Evolutionary conservation across 495 filamentous ascomycete species (phyloP).

Genomic region (Neurospora terricola): DNA sequence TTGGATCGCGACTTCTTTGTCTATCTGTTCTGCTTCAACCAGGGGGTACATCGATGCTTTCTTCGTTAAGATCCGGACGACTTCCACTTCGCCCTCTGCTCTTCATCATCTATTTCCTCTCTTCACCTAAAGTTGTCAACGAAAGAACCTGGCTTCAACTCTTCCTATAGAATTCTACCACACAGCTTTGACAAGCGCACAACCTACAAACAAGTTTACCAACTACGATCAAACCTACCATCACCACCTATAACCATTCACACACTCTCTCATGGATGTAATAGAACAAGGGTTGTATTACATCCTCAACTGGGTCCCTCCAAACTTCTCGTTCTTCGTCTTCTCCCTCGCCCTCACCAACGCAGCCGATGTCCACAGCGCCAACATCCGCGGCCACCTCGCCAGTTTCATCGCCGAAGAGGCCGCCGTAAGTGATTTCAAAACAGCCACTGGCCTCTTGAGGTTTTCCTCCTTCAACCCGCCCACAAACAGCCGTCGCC

Average conservation of each 20-base stretch:
- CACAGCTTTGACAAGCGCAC: neutral
- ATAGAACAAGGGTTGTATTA: neutral
- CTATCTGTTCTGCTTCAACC: neutral
- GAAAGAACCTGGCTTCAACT: neutral
- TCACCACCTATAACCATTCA: neutral
- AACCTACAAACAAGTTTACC: neutral
- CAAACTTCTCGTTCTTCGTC: neutral
- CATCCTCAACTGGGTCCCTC: neutral
- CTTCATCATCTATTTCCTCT: neutral
- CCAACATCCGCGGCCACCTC: neutral
- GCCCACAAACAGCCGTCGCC: neutral
- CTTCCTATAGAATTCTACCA: neutral
- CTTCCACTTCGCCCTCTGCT: neutral
- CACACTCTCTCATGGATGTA: neutral
- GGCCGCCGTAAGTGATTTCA: neutral
- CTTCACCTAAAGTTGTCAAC: neutral
- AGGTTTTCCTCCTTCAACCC: neutral
- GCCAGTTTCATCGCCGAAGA: neutral
- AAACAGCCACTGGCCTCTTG: neutral
- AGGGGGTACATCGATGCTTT: neutral
- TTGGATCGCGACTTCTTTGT: neutral
- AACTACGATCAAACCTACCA: neutral
- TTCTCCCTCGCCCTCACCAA: neutral
- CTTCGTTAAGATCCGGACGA: neutral
- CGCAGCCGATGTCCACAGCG: neutral